Base-by-base conservation (phyloP, 2,329 filamentous ascomycete species). In the Trichoderma sp. region DNA sequence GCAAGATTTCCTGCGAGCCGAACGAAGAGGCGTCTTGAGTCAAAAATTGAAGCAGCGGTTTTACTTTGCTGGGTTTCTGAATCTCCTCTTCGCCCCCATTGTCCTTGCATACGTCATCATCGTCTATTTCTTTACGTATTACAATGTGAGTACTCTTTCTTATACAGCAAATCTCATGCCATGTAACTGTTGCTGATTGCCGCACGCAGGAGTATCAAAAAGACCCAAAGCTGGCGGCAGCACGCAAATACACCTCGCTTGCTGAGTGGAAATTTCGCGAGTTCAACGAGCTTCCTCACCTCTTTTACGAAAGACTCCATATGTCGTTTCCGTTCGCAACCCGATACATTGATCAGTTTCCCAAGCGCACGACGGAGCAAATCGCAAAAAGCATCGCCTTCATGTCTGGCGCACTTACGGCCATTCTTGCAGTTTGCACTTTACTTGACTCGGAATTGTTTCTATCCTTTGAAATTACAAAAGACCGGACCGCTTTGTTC, bases 201-300 rank as follows among this genome's bases (percentile, higher is more conserved):
- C 12, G 17, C 10, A 13, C 52, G 3, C 69, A 93, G 90, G 94
- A 99, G 82, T 97, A 97, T 76, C 93, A 97, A 79, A 96, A 94
- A 75, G 97, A 97, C 70, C 94, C 92, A 0, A 90, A 93, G 70
- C 87, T 97, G 42, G 91, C 92, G n/a, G 90, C 93, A 9, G 78
- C 79, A 17, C 89, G 95, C 48, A 90, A 93, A 71, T 99, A 97
- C 76, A 98, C 94, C 0, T 92, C 93, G 1, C 86, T 97, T 60
- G 95, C 95, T 0, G 92, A 97, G 77, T 99, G 95, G 95, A 98
- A 97, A 74, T 97, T 99, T 71, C 90, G 95, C 57, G 94, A 98
- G 77, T 99, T 98, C 84, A 99, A 99, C 74, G 95, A 99, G 78
- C 84, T 99, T 1, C 90, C 91, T 67, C 95, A 99, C 78, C 84